Evolutionary conservation across 75 land plant genomes (phyloP).

Genomic region (Picea sitchensis): DNA sequence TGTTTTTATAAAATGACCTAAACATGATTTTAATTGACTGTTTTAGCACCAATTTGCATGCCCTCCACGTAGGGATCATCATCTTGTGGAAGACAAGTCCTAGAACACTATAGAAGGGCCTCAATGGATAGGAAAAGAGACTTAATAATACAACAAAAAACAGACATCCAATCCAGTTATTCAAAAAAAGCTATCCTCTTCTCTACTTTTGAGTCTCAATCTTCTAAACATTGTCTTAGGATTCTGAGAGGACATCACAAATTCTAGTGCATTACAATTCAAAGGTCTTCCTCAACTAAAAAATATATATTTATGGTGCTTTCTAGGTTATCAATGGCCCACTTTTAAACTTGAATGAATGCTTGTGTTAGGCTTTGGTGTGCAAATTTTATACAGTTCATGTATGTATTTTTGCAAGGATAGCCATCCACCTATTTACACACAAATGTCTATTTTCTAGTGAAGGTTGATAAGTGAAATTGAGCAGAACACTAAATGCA

Average conservation of each 20-base stretch:
- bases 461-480: background rate
- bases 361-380: background rate
- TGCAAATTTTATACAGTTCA: background rate
- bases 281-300: background rate
- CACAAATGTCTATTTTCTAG: background rate
- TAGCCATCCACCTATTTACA: background rate
- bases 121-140: background rate
- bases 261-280: background rate
- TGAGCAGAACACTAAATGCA: background rate
- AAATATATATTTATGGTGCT: background rate
- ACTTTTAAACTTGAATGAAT: background rate
- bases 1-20: background rate
- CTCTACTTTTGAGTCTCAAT: background rate
- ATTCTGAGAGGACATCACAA: background rate
- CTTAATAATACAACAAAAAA: background rate
- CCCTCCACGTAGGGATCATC: background rate
- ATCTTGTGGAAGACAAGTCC: background rate
- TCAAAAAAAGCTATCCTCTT: no score
- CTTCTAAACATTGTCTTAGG: background rate
- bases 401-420: no score
- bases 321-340: background rate
- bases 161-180: background rate
- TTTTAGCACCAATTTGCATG: background rate
- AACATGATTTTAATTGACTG: background rate
- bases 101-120: background rate